phyloP scores from a whole-genome alignment of 2,329 filamentous ascomycete genomes.

The Xylariales sp. region DNA sequence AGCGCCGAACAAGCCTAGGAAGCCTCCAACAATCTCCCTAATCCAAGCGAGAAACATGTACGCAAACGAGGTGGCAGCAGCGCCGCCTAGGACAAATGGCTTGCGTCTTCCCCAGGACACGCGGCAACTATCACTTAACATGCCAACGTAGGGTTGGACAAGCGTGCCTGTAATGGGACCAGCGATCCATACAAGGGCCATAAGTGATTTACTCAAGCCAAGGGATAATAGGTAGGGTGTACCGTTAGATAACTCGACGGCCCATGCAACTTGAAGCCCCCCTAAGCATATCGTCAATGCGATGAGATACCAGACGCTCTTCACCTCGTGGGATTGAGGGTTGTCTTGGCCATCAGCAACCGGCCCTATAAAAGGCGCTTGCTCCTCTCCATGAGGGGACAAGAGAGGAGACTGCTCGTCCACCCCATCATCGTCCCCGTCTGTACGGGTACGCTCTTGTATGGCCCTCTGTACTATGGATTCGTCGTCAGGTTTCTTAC shows the following conservation, averaged over 20 bases:
- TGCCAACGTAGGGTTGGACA: constrained; percentile 85
- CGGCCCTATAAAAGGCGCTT: constrained; percentile 52
- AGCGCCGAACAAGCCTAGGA: constrained; percentile 77
- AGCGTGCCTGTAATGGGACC: constrained; percentile 82
- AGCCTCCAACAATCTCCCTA: constrained; percentile 74
- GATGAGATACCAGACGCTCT: constrained; percentile 87
- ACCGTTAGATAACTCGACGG: constrained; percentile 92
- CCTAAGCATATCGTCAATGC: constrained; percentile 88
- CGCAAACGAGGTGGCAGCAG: constrained; percentile 72
- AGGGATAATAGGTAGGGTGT: constrained; percentile 85
- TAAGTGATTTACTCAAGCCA: constrained; percentile 83
- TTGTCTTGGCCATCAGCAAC: constrained; percentile 51
- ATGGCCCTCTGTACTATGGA: constrained; percentile 39
- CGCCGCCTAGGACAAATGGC: constrained; percentile 82
- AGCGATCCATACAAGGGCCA: constrained; percentile 87
- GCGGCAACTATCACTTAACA: constrained; percentile 82
- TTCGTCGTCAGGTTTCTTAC: constrained; percentile 34
- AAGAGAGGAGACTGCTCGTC: constrained; percentile 64
- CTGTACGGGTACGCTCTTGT: constrained; percentile 41
- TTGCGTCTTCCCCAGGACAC: constrained; percentile 81
- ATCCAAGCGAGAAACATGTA: constrained; percentile 80
- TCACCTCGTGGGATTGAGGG: constrained; percentile 71
- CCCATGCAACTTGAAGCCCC: constrained; percentile 94
- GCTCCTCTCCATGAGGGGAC: constrained; percentile 54
- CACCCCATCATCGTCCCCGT: constrained; percentile 45